Evolutionary conservation across 108 stramenopile genomes (phyloP).

Genomic region (Skeletonema potamos): DNA sequence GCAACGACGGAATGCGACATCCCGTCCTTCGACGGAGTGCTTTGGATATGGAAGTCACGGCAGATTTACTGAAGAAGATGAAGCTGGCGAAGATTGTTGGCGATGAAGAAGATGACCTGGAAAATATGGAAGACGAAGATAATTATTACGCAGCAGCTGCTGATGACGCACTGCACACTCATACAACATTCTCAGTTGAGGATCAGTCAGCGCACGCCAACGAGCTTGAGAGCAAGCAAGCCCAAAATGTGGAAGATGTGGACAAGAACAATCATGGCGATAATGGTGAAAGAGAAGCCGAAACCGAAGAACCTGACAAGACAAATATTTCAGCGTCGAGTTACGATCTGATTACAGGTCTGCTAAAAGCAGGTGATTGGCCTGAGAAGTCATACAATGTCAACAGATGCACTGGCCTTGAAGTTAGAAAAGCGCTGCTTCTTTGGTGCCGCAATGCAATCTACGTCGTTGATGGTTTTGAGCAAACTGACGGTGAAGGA

Average conservation of each 20-base stretch:
- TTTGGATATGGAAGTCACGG: conserved; percentile 72
- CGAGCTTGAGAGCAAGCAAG: conserved; percentile 21
- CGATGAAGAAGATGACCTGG: conserved; percentile 62
- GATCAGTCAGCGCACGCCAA: conserved; percentile 16
- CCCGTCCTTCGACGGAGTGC: not conserved
- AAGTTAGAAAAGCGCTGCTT: conserved; percentile 82
- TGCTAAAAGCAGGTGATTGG: conserved; percentile 83
- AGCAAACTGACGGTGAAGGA: conserved; percentile 81
- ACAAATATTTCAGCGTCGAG: conserved; percentile 59
- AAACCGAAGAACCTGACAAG: conserved; percentile 39
- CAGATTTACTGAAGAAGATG: conserved; percentile 77
- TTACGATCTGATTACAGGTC: conserved; percentile 84
- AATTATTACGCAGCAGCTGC: conserved; percentile 26
- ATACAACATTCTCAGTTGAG: conserved; percentile 15
- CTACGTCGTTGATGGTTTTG: conserved; percentile 89
- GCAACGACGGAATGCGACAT: conserved; percentile 3
- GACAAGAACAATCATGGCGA: conserved; percentile 28
- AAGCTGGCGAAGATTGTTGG: conserved; percentile 53
- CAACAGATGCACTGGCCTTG: conserved; percentile 84
- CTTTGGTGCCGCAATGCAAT: conserved; percentile 81
- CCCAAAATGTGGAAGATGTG: conserved; percentile 8
- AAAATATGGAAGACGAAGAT: conserved; percentile 64
- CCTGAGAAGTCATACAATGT: conserved; percentile 89
- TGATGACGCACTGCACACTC: conserved; percentile 9
- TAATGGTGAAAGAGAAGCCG: conserved; percentile 20